Conservation (phyloP, 148 eudicot species). For the Polygonum aviculare region DNA sequence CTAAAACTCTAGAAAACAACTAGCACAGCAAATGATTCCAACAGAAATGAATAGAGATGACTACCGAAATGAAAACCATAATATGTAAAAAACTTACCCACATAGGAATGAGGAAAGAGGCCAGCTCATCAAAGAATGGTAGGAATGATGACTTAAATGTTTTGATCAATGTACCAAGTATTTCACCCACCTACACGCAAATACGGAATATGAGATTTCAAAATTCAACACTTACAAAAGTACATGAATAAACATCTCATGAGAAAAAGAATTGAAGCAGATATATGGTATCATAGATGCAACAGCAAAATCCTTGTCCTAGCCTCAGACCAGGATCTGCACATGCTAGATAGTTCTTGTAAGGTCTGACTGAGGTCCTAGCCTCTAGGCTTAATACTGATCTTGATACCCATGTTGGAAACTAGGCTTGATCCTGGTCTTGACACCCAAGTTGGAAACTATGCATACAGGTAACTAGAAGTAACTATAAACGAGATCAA, state of each 20-base stretch:
- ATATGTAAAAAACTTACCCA: conserved; percentile 51
- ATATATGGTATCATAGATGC: neutral
- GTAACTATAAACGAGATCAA: neutral
- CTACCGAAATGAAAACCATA: neutral
- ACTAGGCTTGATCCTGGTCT: neutral
- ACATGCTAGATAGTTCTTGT: neutral
- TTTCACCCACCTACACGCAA: conserved; percentile 62
- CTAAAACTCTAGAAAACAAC: neutral
- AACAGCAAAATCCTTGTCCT: neutral
- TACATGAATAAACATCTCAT: neutral
- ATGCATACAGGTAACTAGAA: conserved; percentile 5
- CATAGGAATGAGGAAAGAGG: conserved; percentile 88
- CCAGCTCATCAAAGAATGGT: conserved; percentile 82
- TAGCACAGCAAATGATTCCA: neutral
- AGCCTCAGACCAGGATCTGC: neutral
- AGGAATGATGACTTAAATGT: conserved; percentile 82
- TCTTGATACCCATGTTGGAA: neutral
- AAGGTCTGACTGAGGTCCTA: no score
- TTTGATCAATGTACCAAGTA: conserved; percentile 82
- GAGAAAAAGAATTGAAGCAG: neutral
- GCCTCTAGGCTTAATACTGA: neutral
- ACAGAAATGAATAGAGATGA: neutral
- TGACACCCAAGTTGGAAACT: neutral
- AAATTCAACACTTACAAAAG: neutral
- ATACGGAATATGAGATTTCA: neutral